Percentiles rank a stretch among this genome's conserved stretches.
phyloP scores from a whole-genome alignment of 768 basidiomycete genomes.

The Hygrocybe coccinea region DNA sequence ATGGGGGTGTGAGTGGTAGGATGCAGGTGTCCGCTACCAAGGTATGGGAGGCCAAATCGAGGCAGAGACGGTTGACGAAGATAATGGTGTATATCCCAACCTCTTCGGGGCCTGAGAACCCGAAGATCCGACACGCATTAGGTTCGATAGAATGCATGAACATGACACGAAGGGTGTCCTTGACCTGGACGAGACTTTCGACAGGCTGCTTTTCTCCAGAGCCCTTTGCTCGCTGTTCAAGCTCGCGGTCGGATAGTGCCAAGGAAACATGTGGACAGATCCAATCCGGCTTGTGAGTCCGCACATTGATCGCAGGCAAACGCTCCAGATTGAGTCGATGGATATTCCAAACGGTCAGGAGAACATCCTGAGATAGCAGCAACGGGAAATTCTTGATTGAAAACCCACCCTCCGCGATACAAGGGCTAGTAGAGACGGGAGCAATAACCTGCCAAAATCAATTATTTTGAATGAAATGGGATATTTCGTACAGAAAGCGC shows the following conservation, averaged over 20 bases:
- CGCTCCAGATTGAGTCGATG: slow-evolving; percentile 30
- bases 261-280: slow-evolving; percentile 10
- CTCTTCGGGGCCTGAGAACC: slow-evolving; percentile 17
- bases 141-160: slow-evolving; percentile 3
- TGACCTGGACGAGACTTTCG: slow-evolving; percentile 10
- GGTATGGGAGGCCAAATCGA: slow-evolving; percentile 48
- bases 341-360: slow-evolving; percentile 25
- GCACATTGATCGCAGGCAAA: slow-evolving; percentile 19
- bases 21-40: slow-evolving; percentile 50
- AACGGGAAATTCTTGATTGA: slow-evolving; percentile 30
- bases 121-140: slow-evolving; percentile 14
- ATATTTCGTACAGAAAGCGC: too few species aligned
- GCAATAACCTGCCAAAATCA: slow-evolving; percentile 15
- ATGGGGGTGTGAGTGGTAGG: slow-evolving; percentile 30
- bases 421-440: slow-evolving; percentile 12
- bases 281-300: slow-evolving; percentile 11
- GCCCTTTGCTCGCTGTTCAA: slow-evolving; percentile 1
- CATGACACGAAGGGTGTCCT: slow-evolving; percentile 12
- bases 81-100: slow-evolving; percentile 36
- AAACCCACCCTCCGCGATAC: slow-evolving; percentile 10
- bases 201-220: not conserved
- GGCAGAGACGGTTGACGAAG: slow-evolving; percentile 42
- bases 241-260: slow-evolving; percentile 14
- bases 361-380: slow-evolving; percentile 2
- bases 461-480: too few species aligned